These are phyloP conservation scores for Zostera marina DNA, from an alignment of 116 monocot genomes.

Conservation along the genomic window DNA sequence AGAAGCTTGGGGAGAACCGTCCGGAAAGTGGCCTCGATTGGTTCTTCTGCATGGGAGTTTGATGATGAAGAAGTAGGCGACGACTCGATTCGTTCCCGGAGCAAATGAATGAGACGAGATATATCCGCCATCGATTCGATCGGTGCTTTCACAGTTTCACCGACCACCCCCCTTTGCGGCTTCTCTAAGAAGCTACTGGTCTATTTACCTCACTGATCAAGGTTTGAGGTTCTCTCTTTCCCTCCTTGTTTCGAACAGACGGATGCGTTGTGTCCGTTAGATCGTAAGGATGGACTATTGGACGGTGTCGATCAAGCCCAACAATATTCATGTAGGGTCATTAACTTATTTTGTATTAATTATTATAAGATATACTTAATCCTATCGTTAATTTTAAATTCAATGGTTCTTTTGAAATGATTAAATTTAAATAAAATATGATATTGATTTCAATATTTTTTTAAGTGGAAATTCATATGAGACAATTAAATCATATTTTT, in stretches of 20 bases:
- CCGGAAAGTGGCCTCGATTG: conserved; percentile 56
- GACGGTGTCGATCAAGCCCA: too few species aligned
- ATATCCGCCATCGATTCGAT: conserved; percentile 53
- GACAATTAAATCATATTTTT: too few species aligned
- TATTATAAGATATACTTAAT: too few species aligned
- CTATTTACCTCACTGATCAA: too few species aligned
- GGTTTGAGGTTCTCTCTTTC: too few species aligned
- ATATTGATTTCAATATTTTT: too few species aligned
- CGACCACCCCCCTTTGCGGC: neutral
- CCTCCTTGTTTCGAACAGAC: neutral
- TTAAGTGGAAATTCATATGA: too few species aligned
- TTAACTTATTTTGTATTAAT: too few species aligned
- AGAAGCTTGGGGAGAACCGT: conserved; percentile 82
- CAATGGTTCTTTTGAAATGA: too few species aligned
- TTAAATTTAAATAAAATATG: too few species aligned
- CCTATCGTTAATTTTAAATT: too few species aligned
- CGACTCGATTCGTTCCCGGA: conserved; percentile 71
- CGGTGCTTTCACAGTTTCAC: neutral
- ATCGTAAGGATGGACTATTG: neutral
- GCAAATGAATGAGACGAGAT: conserved; percentile 59
- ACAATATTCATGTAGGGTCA: neutral
- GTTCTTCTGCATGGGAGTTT: conserved; percentile 29
- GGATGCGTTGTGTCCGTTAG: neutral
- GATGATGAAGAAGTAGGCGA: conserved; percentile 19
- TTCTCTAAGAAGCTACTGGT: too few species aligned